Evolutionary conservation across 306 rosid species (phyloP), one percentile per base, ranked within the genome.

Genomic region (Pachyrhizus erosus): DNA sequence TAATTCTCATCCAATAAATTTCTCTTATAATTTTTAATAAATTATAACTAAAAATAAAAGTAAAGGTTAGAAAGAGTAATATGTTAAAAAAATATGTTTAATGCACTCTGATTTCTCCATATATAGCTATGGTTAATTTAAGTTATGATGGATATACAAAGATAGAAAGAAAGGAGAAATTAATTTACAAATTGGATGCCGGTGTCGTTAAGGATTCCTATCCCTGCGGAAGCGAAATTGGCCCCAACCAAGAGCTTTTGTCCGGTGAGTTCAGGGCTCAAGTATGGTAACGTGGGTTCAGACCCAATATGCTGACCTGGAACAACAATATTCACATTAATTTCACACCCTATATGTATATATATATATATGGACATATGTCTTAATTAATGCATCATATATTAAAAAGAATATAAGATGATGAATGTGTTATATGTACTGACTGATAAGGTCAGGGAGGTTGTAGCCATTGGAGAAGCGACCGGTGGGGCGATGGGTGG

Each of bases 191-290:
- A 90, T 73, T 92, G 94, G 67, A 86, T 5, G 6, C 91, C 91
- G 0, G 97, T 90, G 78, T 92, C 97, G 40, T 92, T 89, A 18
- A 92, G 94, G 31, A 92, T 89, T 72, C 97, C 97, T 0, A 87
- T 75, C 15, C 93, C 92, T 0, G 94, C 94, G 2, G 93, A 92
- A 57, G 94, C 97, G 72, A 92, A 90, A 86, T 92, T 92, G 42
- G 94, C 97, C 3, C 97, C 94, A 20, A 78, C 73, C 14, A 92
- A 79, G 10, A 92, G 84, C 37, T 51, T 89, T 5, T 87, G 34
- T 49, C 91, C 97, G 0, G 6, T 86, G 6, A 92, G 78, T 29
- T 81, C 10, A 8, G 87, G 88, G 46, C 84, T 92, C 86, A 90
- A 70, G 75, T 90, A 90, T 13, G 94, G 94, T 72, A 92, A 82